Evolutionary conservation across 345 rosid genomes (phyloP), one percentile per base, ranked within the genome.

Genomic region (Excoecaria agallocha): DNA sequence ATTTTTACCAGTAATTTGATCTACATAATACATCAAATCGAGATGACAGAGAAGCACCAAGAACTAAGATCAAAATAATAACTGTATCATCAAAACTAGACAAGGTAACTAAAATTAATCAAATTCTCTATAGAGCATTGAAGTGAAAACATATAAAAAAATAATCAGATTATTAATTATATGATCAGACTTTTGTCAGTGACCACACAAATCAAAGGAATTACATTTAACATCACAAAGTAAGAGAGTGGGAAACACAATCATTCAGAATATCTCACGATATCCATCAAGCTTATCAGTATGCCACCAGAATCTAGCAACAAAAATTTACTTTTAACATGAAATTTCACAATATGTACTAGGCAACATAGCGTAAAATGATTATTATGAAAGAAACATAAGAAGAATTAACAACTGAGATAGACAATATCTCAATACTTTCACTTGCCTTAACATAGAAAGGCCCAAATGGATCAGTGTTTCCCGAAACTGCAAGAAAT

Each of bases 401-500:
- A 70, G 22, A 8, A 57, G 60, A 70, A 30, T 7, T n/a, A n/a
- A n/a, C n/a, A n/a, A 66, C 12, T 8, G 38, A 13, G 70, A 2
- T 16, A 30, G 30, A 35, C 54, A 49, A 49, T 37, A 17, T 51
- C 54, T 48, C 11, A 16, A 62, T 8, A 75, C 2, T 8, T 16
- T 48, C 19, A 81, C 95, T 86, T 87, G 82, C 96, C 98, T 95
- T 95, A 62, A 91, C 49, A 81, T 93, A 91, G 82, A 93, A 95
- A 76, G 99, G 99, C 69, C 97, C 93, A 95, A 79, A 80, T 51
- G 76, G 73, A 95, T 90, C 56, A 95, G 91, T 25, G 94, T 91
- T 79, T 91, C 87, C 20, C 97, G 88, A 70, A 93, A 91, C 97
- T 93, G 97, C 90, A 91, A 72, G 38, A 71, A 55, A 66, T 71